phyloP scores from a whole-genome alignment of 2,329 filamentous ascomycete genomes.

The Macrophomina tecta region DNA sequence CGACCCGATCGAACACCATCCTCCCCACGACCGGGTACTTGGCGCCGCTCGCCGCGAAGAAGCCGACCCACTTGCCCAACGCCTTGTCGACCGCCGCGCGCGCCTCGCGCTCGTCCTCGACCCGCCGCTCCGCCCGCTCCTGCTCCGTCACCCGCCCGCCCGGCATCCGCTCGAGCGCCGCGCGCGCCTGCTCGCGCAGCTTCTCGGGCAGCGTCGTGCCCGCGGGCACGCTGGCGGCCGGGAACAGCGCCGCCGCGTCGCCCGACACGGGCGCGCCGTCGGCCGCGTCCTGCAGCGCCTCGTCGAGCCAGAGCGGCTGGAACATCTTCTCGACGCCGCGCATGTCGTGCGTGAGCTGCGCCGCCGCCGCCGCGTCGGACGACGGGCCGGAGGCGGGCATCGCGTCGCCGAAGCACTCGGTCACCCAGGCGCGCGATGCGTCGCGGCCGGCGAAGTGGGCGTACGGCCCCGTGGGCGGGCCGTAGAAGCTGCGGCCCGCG shows the following conservation, averaged over 20 bases:
- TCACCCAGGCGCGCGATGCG: constrained; percentile 39
- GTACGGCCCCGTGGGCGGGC: constrained; percentile 38
- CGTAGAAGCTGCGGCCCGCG: constrained; percentile 37
- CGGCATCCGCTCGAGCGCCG: background rate
- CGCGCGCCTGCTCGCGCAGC: background rate
- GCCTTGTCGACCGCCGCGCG: background rate
- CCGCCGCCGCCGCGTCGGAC: background rate
- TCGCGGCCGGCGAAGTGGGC: constrained; percentile 39
- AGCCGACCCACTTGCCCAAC: constrained; percentile 25
- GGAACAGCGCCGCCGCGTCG: constrained; percentile 17
- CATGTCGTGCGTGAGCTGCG: constrained; percentile 36
- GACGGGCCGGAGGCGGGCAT: background rate
- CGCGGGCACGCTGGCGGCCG: background rate
- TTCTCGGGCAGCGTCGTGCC: constrained; percentile 23
- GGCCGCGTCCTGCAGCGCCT: constrained; percentile 32
- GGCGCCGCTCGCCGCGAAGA: constrained; percentile 33
- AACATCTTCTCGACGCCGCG: constrained; percentile 37
- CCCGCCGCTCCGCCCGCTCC: constrained; percentile 32
- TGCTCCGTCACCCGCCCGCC: constrained; percentile 31
- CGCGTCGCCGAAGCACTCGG: constrained; percentile 38
- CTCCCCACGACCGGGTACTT: constrained; percentile 37
- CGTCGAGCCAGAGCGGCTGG: constrained; percentile 38
- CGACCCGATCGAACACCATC: constrained; percentile 32
- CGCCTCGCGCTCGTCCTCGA: constrained; percentile 32
- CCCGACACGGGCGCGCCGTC: constrained; percentile 28